Evolutionary conservation across 2,329 filamentous ascomycete species (phyloP).

Genomic region (Gliomastix tumulicola): DNA sequence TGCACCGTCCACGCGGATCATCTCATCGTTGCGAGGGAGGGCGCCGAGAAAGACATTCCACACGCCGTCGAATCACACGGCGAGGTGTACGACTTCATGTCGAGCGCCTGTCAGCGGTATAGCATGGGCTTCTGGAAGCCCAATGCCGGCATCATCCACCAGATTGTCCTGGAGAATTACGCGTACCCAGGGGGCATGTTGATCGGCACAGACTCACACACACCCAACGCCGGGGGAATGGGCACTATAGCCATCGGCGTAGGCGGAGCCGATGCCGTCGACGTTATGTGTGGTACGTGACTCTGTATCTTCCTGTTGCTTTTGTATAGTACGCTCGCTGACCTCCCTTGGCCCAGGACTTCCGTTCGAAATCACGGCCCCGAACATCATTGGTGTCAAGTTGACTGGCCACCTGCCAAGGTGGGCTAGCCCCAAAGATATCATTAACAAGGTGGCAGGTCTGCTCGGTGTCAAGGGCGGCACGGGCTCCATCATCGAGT

Average conservation of each 20-base stretch:
- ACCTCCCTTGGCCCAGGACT: too few relatives aligned
- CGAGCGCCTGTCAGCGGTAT: neutral
- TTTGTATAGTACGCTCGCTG: too few relatives aligned
- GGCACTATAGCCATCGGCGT: slow-evolving; percentile 1
- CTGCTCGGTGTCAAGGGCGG: slow-evolving; percentile 74
- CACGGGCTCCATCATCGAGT: slow-evolving; percentile 64
- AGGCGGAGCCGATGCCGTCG: slow-evolving; percentile 1
- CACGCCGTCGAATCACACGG: slow-evolving; percentile 2
- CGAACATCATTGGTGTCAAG: slow-evolving; percentile 70
- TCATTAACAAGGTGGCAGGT: slow-evolving; percentile 68
- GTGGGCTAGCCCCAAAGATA: slow-evolving; percentile 70
- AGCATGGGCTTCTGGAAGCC: slow-evolving; percentile 2
- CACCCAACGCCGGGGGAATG: slow-evolving; percentile 1
- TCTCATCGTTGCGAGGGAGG: slow-evolving; percentile 4
- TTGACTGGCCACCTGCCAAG: slow-evolving; percentile 65
- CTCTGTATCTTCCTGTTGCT: too few relatives aligned
- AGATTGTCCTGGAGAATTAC: slow-evolving; percentile 2
- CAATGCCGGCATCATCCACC: slow-evolving; percentile 1
- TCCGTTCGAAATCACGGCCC: slow-evolving; percentile 33
- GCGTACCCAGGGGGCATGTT: slow-evolving; percentile 3
- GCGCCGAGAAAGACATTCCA: slow-evolving; percentile 3
- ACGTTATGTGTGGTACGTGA: slow-evolving; percentile 1
- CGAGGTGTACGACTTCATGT: slow-evolving; percentile 2
- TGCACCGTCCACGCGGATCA: slow-evolving; percentile 8
- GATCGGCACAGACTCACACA: slow-evolving; percentile 2